phyloP scores from a whole-genome alignment of 495 filamentous ascomycete species.

The Xylaria flabelliformis region DNA sequence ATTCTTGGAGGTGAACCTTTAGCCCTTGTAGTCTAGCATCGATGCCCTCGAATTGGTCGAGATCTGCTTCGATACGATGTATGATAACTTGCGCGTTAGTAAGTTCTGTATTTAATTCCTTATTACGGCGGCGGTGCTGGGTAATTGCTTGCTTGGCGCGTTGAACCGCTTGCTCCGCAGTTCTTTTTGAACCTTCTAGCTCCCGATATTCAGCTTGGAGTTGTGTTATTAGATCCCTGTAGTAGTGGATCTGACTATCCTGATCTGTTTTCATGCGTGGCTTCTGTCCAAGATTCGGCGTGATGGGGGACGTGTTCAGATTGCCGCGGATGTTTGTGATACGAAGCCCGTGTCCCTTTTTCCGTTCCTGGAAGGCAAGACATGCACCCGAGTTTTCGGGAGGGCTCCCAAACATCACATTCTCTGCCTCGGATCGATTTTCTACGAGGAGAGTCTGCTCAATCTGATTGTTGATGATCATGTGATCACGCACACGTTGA shows the following conservation, averaged over 20 bases:
- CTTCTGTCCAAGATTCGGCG: conserved; percentile 39
- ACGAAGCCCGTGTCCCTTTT: conserved; percentile 67
- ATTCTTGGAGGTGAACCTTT: conserved; percentile 42
- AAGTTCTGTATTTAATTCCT: conserved; percentile 35
- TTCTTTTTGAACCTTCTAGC: conserved; percentile 46
- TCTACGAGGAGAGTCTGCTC: conserved; percentile 86
- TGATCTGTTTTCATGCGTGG: conserved; percentile 83
- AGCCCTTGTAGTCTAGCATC: conserved; percentile 48
- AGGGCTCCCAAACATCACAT: conserved; percentile 70
- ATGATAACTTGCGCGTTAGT: conserved; percentile 36
- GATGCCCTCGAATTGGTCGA: conserved; percentile 54
- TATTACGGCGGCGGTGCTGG: conserved; percentile 52
- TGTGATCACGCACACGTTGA: conserved; percentile 73
- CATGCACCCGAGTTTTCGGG: conserved; percentile 76
- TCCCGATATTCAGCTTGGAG: conserved; percentile 51
- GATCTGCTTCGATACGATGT: conserved; percentile 39
- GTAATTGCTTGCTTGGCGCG: conserved; percentile 63
- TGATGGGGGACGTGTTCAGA: conserved; percentile 43
- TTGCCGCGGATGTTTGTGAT: conserved; percentile 59
- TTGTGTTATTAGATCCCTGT: conserved; percentile 48
- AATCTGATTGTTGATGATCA: conserved; percentile 82
- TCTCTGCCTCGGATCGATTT: conserved; percentile 65
- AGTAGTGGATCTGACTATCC: conserved; percentile 39
- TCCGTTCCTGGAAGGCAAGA: conserved; percentile 64
- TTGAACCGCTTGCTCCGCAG: conserved; percentile 63